These are phyloP conservation scores for Boletus huronensis DNA, from an alignment of 768 basidiomycete genomes.

Conservation along the genomic window DNA sequence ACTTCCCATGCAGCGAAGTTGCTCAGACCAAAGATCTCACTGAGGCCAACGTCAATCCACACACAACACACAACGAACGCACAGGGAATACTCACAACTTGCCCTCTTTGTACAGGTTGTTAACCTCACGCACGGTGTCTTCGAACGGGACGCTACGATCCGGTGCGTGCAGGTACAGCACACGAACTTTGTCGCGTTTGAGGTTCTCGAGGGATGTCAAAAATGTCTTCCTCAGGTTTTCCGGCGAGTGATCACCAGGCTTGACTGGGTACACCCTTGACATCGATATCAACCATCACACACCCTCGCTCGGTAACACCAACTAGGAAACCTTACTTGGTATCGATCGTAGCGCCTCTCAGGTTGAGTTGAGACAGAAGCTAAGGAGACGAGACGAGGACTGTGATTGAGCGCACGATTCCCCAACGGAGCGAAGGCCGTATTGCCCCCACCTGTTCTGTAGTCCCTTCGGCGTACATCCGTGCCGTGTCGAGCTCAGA, in stretches of 20 bases:
- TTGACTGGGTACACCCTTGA: slow-evolving; percentile 39
- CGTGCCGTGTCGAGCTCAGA: slow-evolving; percentile 51
- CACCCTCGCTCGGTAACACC: neutral
- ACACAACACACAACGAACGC: neutral
- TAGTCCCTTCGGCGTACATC: slow-evolving; percentile 50
- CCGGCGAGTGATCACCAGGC: slow-evolving; percentile 42
- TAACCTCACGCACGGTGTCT: slow-evolving; percentile 49
- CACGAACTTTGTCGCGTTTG: slow-evolving; percentile 43
- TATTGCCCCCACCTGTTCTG: slow-evolving; percentile 42
- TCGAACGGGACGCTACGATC: slow-evolving; percentile 57
- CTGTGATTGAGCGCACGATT: neutral
- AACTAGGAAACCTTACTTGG: slow-evolving; percentile 35
- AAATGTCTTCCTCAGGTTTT: slow-evolving; percentile 43
- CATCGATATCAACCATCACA: slow-evolving; percentile 1
- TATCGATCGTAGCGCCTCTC: slow-evolving; percentile 41
- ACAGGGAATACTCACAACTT: slow-evolving; percentile 40
- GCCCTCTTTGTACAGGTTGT: slow-evolving; percentile 55
- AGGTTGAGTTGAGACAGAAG: slow-evolving; percentile 40
- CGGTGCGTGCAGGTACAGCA: slow-evolving; percentile 59
- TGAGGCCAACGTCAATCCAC: slow-evolving; percentile 11
- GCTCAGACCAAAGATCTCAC: slow-evolving; percentile 60
- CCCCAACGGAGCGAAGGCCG: neutral
- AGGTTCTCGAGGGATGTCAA: slow-evolving; percentile 44
- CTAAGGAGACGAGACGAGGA: slow-evolving; percentile 20
- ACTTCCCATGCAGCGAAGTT: slow-evolving; percentile 59